A percentile compares a stretch with the other conserved stretches of the same genome.
Conservation (phyloP, 352 stramenopile genomes). For the Stramenopiles sp. region DNA sequence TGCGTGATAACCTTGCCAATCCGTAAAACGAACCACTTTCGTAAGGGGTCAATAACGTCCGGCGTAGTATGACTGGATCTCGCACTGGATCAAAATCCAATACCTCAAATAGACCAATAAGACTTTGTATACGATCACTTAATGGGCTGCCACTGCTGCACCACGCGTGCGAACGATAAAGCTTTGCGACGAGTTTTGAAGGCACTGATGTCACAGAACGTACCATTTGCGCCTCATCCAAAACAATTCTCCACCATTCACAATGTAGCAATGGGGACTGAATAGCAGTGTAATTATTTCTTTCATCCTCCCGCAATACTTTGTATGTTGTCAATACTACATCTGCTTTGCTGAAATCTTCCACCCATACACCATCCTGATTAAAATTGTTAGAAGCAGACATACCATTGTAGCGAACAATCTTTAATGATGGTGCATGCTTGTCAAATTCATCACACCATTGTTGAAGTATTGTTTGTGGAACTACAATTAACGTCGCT, state of each 20-base stretch:
- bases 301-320: conserved; percentile 40
- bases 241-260: conserved; percentile 60
- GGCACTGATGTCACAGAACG: conserved; percentile 44
- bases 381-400: conserved; percentile 6
- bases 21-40: not conserved
- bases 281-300: conserved; percentile 54
- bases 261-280: conserved; percentile 58
- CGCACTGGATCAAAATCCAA: not conserved
- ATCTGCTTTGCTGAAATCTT: conserved; percentile 36
- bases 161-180: conserved; percentile 46
- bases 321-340: conserved; percentile 74
- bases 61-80: not conserved
- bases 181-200: conserved; percentile 47
- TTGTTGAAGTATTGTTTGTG: conserved; percentile 61
- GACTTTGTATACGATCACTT: conserved; percentile 10
- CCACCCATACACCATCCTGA: conserved; percentile 2
- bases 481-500: conserved; percentile 74
- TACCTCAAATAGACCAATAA: not conserved
- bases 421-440: conserved; percentile 30
- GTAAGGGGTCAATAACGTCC: not conserved
- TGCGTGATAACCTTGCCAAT: not conserved
- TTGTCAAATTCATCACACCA: conserved; percentile 59
- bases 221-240: conserved; percentile 76
- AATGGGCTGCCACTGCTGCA: conserved; percentile 64
- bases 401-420: conserved; percentile 30